Conservation (phyloP, 2,329 filamentous ascomycete species). For the Coniella vitis region DNA sequence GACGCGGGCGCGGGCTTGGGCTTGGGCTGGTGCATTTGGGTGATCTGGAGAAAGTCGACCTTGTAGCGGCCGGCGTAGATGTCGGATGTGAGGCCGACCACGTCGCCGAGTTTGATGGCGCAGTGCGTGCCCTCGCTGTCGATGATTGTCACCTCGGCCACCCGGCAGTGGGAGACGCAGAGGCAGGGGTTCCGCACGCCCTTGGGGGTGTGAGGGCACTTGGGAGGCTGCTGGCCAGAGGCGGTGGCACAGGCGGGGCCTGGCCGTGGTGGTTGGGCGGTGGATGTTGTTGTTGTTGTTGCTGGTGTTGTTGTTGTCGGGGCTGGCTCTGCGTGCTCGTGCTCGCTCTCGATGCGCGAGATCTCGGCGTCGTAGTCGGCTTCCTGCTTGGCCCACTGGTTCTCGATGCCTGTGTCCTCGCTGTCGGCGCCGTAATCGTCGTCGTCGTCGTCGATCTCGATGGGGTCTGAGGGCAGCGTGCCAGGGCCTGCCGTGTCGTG, state of each 20-base stretch:
- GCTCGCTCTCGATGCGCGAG: not conserved
- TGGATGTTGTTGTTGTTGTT: too few relatives aligned
- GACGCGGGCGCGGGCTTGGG: constrained; percentile 30
- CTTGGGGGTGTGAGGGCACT: constrained; percentile 7
- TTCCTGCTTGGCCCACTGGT: constrained; percentile 12
- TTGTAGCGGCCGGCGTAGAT: constrained; percentile 17
- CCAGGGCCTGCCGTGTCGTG: not conserved
- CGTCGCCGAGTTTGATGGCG: not conserved
- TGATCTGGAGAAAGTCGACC: constrained; percentile 26
- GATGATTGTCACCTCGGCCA: constrained; percentile 9
- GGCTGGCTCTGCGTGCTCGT: not conserved
- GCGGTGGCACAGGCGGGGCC: too few relatives aligned
- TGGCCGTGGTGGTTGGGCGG: too few relatives aligned
- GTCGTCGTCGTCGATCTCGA: constrained; percentile 9
- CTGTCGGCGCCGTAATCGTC: not conserved
- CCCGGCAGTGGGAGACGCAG: constrained; percentile 3
- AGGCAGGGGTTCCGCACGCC: constrained; percentile 10
- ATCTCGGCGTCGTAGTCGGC: constrained; percentile 9
- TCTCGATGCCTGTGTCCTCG: not conserved
- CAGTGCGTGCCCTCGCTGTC: constrained; percentile 3
- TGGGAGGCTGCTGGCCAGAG: not conserved
- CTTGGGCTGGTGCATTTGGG: constrained; percentile 27
- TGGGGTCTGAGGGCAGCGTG: not conserved
- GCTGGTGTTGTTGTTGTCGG: not conserved
- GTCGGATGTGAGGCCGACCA: constrained; percentile 21